phyloP scores from a whole-genome alignment of 257 asterid genomes.

The Misopates orontium region DNA sequence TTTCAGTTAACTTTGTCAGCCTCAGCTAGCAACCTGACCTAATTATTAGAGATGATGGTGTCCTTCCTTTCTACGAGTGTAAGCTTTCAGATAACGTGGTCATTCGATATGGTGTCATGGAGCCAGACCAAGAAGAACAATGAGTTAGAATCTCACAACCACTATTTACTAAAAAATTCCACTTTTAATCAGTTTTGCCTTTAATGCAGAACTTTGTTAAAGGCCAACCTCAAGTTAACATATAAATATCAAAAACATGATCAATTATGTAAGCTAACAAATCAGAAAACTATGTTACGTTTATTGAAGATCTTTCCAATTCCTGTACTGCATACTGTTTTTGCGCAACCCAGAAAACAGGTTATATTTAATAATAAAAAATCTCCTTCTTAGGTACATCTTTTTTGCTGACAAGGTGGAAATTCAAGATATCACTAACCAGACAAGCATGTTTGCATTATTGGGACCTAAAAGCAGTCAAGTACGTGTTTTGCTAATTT shows the following conservation, averaged over 20 bases:
- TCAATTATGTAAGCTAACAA: constrained; percentile 4
- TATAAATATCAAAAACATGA: background rate
- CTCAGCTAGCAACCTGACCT: too few species aligned
- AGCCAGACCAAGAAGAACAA: too few species aligned
- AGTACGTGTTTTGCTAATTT: constrained; percentile 44
- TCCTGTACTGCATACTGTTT: background rate
- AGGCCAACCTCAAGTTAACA: constrained; percentile 11
- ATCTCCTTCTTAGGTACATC: constrained; percentile 63
- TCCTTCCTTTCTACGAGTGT: too few species aligned
- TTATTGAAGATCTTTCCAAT: background rate
- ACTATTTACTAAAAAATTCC: background rate
- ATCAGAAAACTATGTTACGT: constrained; percentile 6
- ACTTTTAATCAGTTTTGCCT: background rate
- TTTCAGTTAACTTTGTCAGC: too few species aligned
- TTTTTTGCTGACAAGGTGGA: constrained; percentile 93
- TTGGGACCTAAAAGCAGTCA: constrained; percentile 76
- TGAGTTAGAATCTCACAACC: too few species aligned
- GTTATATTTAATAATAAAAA: constrained; percentile 12
- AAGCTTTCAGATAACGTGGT: too few species aligned
- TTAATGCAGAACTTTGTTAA: constrained; percentile 12
- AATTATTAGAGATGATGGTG: too few species aligned
- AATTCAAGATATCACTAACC: constrained; percentile 75
- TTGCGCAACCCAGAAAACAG: background rate
- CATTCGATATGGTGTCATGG: too few species aligned
- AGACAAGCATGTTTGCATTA: constrained; percentile 75